These are phyloP conservation scores for Candida montana DNA, from an alignment of 805 yeast genomes.

Conservation along the genomic window DNA sequence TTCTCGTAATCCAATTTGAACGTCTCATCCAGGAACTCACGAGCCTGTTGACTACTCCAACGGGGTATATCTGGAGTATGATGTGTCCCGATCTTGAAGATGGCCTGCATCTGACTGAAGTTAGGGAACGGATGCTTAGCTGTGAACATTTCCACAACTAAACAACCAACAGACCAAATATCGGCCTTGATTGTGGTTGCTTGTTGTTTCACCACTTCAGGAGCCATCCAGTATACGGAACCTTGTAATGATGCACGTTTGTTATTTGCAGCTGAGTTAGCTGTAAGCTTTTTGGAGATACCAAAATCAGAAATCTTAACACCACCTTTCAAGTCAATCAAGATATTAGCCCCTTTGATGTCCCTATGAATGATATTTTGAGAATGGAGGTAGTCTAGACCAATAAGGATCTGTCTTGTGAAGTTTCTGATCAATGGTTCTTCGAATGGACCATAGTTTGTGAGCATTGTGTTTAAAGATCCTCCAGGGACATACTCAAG, in stretches of 20 bases:
- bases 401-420: conserved; percentile 69
- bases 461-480: conserved; percentile 62
- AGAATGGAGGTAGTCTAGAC: conserved; percentile 68
- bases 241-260: conserved; percentile 89
- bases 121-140: conserved; percentile 96
- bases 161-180: conserved; percentile 96
- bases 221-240: conserved; percentile 98
- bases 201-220: conserved; percentile 93
- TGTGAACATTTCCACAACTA: conserved; percentile 91
- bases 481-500: conserved; percentile 72
- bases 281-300: conserved; percentile 64
- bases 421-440: conserved; percentile 71
- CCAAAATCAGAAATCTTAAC: conserved; percentile 88
- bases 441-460: conserved; percentile 73
- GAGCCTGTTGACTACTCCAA: conserved; percentile 63
- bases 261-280: conserved; percentile 43
- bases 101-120: conserved; percentile 94
- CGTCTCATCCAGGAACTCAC: conserved; percentile 57
- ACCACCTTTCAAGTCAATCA: conserved; percentile 73
- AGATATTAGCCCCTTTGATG: conserved; percentile 82
- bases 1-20: conserved; percentile 70
- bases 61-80: conserved; percentile 76
- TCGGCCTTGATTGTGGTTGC: conserved; percentile 91
- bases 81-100: conserved; percentile 87
- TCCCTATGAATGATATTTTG: conserved; percentile 79